Percentiles rank a stretch among this genome's conserved stretches.
These are phyloP conservation scores for Schizosaccharomyces japonicus DNA, from an alignment of 805 yeast genomes.

Conservation along the genomic window DNA sequence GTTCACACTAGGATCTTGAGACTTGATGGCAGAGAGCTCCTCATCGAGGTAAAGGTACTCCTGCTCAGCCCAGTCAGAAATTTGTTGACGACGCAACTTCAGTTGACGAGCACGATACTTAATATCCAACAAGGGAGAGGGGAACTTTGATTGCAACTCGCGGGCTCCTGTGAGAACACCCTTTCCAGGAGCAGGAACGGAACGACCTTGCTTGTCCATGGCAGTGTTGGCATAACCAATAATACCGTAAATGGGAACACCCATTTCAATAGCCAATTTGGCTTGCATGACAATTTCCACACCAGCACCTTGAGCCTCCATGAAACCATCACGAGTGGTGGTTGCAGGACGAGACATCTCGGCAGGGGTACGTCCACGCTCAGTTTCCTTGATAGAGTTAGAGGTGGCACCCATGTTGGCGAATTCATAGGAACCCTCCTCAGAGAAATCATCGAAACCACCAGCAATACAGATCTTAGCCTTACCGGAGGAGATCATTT, in stretches of 20 bases:
- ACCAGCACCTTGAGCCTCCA: conserved; percentile 99
- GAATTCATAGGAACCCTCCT: conserved; percentile 93
- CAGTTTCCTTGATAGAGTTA: conserved; percentile 65
- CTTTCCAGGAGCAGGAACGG: conserved; percentile 99
- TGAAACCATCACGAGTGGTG: conserved; percentile 85
- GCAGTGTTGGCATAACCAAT: conserved; percentile 91
- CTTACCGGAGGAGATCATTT: conserved; percentile 75
- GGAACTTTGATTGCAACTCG: conserved; percentile 56
- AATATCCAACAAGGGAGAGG: conserved; percentile 61
- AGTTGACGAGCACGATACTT: conserved; percentile 86
- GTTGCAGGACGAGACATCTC: conserved; percentile 99
- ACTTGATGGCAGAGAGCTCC: conserved; percentile 37
- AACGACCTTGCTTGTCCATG: conserved; percentile 92
- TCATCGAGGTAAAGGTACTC: conserved; percentile 50
- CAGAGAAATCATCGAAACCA: conserved; percentile 98
- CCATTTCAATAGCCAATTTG: conserved; percentile 83
- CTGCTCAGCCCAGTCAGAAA: conserved; percentile 60
- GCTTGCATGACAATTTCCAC: conserved; percentile 91
- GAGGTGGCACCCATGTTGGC: conserved; percentile 98
- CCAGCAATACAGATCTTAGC: conserved; percentile 94
- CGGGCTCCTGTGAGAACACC: conserved; percentile 98
- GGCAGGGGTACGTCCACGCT: conserved; percentile 87
- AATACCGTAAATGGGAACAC: conserved; percentile 94
- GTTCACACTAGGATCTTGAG: conserved; percentile 26
- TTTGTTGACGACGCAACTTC: conserved; percentile 49